These are phyloP conservation scores for Tuber brumale DNA, from an alignment of 495 filamentous ascomycete genomes.

Conservation along the genomic window DNA sequence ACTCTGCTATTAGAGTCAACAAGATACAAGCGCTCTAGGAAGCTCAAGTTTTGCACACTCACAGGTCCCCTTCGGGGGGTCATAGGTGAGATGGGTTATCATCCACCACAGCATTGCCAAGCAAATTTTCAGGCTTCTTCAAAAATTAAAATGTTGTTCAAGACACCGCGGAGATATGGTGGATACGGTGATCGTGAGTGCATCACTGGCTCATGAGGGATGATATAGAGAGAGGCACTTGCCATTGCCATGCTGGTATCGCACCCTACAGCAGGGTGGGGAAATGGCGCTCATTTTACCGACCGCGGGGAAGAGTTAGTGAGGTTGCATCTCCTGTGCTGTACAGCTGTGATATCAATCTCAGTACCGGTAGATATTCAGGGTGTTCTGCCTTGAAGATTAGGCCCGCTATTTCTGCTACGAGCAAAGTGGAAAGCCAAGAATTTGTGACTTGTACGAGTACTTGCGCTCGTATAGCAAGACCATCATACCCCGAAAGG, in stretches of 20 bases:
- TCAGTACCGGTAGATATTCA: neutral
- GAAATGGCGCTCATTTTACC: neutral
- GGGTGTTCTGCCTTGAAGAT: neutral
- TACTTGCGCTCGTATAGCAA: too few species aligned
- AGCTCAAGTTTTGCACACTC: neutral
- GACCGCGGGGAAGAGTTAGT: neutral
- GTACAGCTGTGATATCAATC: neutral
- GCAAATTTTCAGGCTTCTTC: neutral
- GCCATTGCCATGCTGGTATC: neutral
- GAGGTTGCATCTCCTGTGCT: neutral
- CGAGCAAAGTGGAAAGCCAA: neutral
- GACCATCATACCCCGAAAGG: too few species aligned
- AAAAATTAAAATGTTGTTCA: neutral
- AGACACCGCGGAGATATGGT: neutral
- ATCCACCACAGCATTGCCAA: neutral
- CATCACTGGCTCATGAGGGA: neutral
- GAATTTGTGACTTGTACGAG: neutral
- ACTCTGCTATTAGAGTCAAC: neutral
- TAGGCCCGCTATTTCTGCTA: neutral
- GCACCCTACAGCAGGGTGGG: neutral
- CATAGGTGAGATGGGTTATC: neutral
- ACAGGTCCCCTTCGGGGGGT: neutral
- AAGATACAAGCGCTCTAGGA: slow-evolving; percentile 18
- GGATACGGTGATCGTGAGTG: neutral
- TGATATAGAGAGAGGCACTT: neutral